Conservation (phyloP, 805 yeast genomes). For the Sugiyamaella boreocaroliniensis region DNA sequence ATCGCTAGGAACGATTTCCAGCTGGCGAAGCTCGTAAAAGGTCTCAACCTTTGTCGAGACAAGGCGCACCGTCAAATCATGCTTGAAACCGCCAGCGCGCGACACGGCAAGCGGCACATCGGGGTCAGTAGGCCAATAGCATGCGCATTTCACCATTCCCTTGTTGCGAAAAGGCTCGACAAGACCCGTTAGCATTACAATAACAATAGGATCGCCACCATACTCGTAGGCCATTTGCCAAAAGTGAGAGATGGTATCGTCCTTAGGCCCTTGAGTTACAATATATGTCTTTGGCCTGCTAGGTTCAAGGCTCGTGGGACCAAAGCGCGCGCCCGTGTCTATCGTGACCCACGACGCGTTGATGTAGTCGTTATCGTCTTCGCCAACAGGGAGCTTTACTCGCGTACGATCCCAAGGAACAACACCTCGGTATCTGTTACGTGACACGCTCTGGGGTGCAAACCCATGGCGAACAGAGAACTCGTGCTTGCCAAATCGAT, state of each 20-base stretch:
- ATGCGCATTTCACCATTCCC: conserved; percentile 71
- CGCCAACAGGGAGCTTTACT: conserved; percentile 35
- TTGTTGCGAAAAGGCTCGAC: conserved; percentile 43
- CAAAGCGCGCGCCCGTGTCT: conserved; percentile 28
- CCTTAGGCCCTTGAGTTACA: conserved; percentile 87
- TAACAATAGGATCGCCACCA: conserved; percentile 55
- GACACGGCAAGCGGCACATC: conserved; percentile 1
- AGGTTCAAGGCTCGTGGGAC: conserved; percentile 22
- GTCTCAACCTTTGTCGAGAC: background rate
- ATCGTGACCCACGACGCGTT: conserved; percentile 73
- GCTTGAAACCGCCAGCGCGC: conserved; percentile 8
- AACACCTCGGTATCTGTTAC: conserved; percentile 59
- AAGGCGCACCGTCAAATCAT: conserved; percentile 7
- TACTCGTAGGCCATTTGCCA: conserved; percentile 72
- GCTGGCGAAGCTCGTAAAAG: conserved; percentile 13
- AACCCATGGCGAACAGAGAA: conserved; percentile 22
- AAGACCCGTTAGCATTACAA: conserved; percentile 72
- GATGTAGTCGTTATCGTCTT: conserved; percentile 51
- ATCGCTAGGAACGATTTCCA: conserved; percentile 2
- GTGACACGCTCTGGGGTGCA: conserved; percentile 18
- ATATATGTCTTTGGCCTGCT: conserved; percentile 36
- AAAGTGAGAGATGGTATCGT: conserved; percentile 70
- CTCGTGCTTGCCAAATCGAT: conserved; percentile 21
- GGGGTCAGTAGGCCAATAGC: conserved; percentile 69
- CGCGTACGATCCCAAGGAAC: conserved; percentile 60